Percentiles rank a stretch among this genome's conserved stretches.
Evolutionary conservation across 441 rosid species (phyloP).

Genomic region (Adansonia grandidieri): DNA sequence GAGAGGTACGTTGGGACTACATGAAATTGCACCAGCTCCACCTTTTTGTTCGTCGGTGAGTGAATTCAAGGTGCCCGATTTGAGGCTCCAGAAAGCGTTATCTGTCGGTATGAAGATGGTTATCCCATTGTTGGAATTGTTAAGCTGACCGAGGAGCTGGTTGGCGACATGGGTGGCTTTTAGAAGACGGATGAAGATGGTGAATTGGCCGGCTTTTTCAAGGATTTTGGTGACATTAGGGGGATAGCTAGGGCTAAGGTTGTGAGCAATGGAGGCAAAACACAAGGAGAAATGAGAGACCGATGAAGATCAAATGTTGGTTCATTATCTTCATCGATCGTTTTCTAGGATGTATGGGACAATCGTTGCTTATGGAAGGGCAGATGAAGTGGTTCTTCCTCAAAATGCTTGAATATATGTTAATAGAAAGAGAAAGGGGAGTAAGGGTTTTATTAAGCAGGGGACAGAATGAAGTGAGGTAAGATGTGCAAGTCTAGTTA

Average conservation of each 20-base stretch:
- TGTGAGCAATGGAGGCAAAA: not conserved
- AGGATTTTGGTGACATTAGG: slow-evolving; percentile 6
- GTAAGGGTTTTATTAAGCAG: not conserved
- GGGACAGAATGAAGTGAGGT: not conserved
- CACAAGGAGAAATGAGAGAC: too few relatives aligned
- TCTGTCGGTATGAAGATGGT: slow-evolving; percentile 85
- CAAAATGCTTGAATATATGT: not conserved
- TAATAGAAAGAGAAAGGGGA: not conserved
- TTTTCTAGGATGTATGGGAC: not conserved
- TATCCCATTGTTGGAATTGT: slow-evolving; percentile 73
- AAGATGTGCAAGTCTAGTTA: not conserved
- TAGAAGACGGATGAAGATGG: slow-evolving; percentile 57
- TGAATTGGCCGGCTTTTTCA: slow-evolving; percentile 1
- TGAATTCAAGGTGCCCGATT: slow-evolving; percentile 68
- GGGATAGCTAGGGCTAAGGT: not conserved
- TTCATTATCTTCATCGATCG: too few relatives aligned
- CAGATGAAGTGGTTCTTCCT: too few relatives aligned
- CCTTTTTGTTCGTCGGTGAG: slow-evolving; percentile 67
- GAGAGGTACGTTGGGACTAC: slow-evolving; percentile 63
- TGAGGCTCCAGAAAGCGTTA: slow-evolving; percentile 56
- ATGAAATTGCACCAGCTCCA: slow-evolving; percentile 73
- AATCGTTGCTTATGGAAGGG: too few relatives aligned
- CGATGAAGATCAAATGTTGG: too few relatives aligned
- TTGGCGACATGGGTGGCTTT: slow-evolving; percentile 63
- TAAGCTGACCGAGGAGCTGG: slow-evolving; percentile 67